These are phyloP conservation scores for Curvularia hawaiiensis DNA, from an alignment of 2,329 filamentous ascomycete species.

Conservation along the genomic window DNA sequence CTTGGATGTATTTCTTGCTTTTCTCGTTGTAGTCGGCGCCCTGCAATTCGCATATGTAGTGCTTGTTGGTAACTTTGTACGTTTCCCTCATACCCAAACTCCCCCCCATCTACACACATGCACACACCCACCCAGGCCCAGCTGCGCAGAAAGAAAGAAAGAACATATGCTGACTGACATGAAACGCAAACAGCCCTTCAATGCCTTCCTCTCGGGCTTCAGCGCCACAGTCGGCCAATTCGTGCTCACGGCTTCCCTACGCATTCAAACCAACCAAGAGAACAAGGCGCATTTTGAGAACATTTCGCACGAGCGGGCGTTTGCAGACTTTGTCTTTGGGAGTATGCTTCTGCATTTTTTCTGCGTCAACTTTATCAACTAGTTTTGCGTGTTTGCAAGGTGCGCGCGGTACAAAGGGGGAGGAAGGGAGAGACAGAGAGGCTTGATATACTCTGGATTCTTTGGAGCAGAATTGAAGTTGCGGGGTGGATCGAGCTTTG, in stretches of 20 bases:
- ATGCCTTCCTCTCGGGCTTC: slow-evolving; percentile 96
- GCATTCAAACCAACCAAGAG: slow-evolving; percentile 87
- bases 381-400: neutral
- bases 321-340: slow-evolving; percentile 94
- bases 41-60: slow-evolving; percentile 94
- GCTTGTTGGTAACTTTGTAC: slow-evolving; percentile 89
- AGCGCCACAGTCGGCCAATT: slow-evolving; percentile 95
- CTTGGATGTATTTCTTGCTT: slow-evolving; percentile 87
- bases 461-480: neutral
- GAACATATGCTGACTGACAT: neutral
- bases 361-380: slow-evolving; percentile 99
- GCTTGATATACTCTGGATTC: neutral
- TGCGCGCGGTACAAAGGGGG: neutral
- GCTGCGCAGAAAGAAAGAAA: neutral
- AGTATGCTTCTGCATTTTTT: slow-evolving; percentile 98
- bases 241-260: slow-evolving; percentile 86
- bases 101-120: no score
- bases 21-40: slow-evolving; percentile 82
- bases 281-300: slow-evolving; percentile 79
- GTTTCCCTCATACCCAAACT: slow-evolving; percentile 42
- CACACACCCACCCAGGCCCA: neutral
- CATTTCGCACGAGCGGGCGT: slow-evolving; percentile 85
- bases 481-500: neutral
- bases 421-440: neutral
- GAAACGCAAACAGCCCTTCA: slow-evolving; percentile 75